These are phyloP conservation scores for Fragaria iinumae DNA, from an alignment of 306 rosid genomes.

Conservation along the genomic window DNA sequence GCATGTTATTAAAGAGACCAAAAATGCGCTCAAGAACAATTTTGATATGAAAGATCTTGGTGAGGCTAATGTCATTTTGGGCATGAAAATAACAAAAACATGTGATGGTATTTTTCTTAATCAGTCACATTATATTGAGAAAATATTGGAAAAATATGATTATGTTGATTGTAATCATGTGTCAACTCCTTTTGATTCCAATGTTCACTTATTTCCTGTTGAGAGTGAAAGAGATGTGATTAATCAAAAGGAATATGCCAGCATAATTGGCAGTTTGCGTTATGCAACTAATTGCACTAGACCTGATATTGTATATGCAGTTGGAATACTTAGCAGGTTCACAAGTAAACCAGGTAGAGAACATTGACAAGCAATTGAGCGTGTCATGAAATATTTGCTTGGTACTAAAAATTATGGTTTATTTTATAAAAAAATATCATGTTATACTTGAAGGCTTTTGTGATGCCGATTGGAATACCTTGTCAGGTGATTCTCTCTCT, in stretches of 20 bases:
- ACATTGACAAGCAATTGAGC: slow-evolving; percentile 1
- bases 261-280: background rate
- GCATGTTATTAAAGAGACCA: background rate
- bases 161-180: background rate
- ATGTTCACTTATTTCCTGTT: background rate
- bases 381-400: background rate
- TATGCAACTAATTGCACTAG: background rate
- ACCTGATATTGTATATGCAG: background rate
- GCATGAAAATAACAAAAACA: too few species aligned
- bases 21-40: background rate
- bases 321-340: background rate
- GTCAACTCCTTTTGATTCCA: background rate
- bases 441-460: background rate
- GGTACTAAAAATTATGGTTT: background rate
- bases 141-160: too few species aligned
- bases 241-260: slow-evolving; percentile 10
- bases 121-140: too few species aligned
- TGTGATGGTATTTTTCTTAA: too few species aligned
- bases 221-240: background rate
- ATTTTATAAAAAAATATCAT: background rate
- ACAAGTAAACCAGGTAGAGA: background rate
- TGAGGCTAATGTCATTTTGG: too few species aligned
- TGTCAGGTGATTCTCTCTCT: background rate
- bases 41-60: too few species aligned
- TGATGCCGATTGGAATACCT: background rate